A percentile compares a stretch with the other conserved stretches of the same genome.
phyloP scores from a whole-genome alignment of 2,329 filamentous ascomycete genomes.

The Colletotrichum orbiculare region DNA sequence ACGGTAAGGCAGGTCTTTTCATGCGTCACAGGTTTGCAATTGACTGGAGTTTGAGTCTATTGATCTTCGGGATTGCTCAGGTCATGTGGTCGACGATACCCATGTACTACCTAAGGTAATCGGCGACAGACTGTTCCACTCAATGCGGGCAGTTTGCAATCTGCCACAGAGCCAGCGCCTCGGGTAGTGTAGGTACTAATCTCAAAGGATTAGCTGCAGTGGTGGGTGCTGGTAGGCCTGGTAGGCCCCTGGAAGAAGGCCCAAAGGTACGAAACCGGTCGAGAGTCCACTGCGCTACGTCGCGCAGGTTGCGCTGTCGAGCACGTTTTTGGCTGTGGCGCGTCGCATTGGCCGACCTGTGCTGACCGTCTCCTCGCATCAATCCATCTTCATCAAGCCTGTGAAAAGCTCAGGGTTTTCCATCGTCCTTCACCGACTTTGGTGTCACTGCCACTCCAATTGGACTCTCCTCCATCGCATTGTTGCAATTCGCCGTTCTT shows the following conservation, averaged over 20 bases:
- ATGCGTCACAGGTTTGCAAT: conserved; percentile 19
- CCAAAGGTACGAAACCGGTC: conserved; percentile 30
- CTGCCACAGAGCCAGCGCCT: too few relatives aligned
- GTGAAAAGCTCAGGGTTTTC: not conserved
- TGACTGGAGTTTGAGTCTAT: conserved; percentile 11
- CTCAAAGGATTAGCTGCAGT: not conserved
- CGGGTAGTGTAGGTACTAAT: too few relatives aligned
- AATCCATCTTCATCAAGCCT: not conserved
- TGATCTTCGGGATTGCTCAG: not conserved
- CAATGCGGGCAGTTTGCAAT: too few relatives aligned
- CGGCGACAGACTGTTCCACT: too few relatives aligned
- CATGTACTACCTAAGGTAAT: not conserved
- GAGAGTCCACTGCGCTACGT: conserved; percentile 13
- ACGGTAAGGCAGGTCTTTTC: conserved; percentile 16
- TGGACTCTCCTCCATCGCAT: not conserved
- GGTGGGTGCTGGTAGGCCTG: too few relatives aligned
- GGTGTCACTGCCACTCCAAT: not conserved
- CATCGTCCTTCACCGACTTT: not conserved
- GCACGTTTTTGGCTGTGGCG: conserved; percentile 27
- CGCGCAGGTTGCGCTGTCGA: conserved; percentile 22
- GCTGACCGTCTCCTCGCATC: not conserved
- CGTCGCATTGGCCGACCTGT: conserved; percentile 20
- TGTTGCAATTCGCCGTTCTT: too few relatives aligned
- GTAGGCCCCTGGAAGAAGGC: not conserved
- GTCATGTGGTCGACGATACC: conserved; percentile 2